Percentiles rank a stretch among this genome's conserved stretches.
Conservation (phyloP, 2,329 filamentous ascomycete genomes). For the Claviceps africana region DNA sequence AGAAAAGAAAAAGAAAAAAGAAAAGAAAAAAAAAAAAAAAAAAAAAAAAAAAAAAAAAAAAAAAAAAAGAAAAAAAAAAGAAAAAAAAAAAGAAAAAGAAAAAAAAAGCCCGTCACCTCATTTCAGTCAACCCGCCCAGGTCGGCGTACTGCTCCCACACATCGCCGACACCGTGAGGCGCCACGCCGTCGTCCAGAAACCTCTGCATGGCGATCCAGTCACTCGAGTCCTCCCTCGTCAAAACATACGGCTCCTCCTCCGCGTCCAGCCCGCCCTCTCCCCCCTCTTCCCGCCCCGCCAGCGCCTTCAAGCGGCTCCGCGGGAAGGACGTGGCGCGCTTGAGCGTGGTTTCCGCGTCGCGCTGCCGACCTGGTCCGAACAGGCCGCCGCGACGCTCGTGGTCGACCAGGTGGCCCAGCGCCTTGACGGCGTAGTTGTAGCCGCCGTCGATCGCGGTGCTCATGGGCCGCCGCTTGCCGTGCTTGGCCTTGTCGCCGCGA, state of each 20-base stretch:
- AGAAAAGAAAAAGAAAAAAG: too few species aligned
- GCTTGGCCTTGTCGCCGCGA: conserved; percentile 9
- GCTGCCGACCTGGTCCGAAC: conserved; percentile 11
- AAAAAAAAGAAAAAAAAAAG: neutral
- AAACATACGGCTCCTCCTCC: conserved; percentile 14
- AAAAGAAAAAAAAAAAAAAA: too few species aligned
- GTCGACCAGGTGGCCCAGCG: conserved; percentile 13
- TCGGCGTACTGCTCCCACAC: conserved; percentile 34
- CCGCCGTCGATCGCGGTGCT: conserved; percentile 16
- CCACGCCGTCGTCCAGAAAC: conserved; percentile 18
- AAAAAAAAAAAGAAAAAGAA: neutral
- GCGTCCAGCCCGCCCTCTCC: neutral
- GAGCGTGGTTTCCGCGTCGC: conserved; percentile 10
- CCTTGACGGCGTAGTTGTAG: conserved; percentile 13
- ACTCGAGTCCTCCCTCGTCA: conserved; percentile 14
- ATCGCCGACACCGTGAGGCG: conserved; percentile 13
- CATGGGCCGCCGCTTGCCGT: conserved; percentile 14
- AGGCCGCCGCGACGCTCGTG: conserved; percentile 10
- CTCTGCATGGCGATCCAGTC: conserved; percentile 25
- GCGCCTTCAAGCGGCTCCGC: conserved; percentile 7
- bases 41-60: neutral
- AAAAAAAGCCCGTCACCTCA: conserved; percentile 13
- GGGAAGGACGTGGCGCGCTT: conserved; percentile 11
- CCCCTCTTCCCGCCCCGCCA: conserved; percentile 7
- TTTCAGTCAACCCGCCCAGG: conserved; percentile 29